Percentiles rank a stretch among this genome's conserved stretches.
Evolutionary conservation across 805 yeast species (phyloP).

Genomic region (Ogataea nakhonphanomensis): DNA sequence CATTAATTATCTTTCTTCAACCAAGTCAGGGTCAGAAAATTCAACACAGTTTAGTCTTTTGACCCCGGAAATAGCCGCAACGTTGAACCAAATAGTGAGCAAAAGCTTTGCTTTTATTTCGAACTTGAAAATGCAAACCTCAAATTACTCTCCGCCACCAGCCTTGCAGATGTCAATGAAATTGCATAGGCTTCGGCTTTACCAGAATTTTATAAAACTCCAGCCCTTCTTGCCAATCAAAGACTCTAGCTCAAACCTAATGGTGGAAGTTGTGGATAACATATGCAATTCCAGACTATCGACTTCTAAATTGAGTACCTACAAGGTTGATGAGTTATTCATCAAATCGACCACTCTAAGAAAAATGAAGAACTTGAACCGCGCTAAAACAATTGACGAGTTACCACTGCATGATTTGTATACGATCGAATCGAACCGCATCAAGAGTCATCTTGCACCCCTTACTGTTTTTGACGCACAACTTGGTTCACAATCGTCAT

Average conservation of each 20-base stretch:
- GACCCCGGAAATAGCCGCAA: constrained; percentile 33
- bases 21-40: constrained; percentile 37
- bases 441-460: constrained; percentile 29
- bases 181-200: constrained; percentile 31
- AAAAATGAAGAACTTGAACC: constrained; percentile 1
- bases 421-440: constrained; percentile 31
- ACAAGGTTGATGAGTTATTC: constrained; percentile 32
- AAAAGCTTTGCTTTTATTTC: constrained; percentile 32
- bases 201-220: constrained; percentile 31
- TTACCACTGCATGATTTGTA: constrained; percentile 23
- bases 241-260: constrained; percentile 31
- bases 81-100: constrained; percentile 29
- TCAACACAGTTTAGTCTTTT: constrained; percentile 23
- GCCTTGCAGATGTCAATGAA: constrained; percentile 23
- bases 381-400: constrained; percentile 21
- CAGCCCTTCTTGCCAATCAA: constrained; percentile 31
- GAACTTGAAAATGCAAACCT: constrained; percentile 24
- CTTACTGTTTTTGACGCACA: constrained; percentile 34
- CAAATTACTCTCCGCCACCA: constrained; percentile 14
- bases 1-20: constrained; percentile 45
- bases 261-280: constrained; percentile 33
- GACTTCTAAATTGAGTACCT: constrained; percentile 38
- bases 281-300: constrained; percentile 29
- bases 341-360: constrained; percentile 22
- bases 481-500: constrained; percentile 31